phyloP scores from a whole-genome alignment of 768 basidiomycete genomes.

The Clitopilus passeckerianus region DNA sequence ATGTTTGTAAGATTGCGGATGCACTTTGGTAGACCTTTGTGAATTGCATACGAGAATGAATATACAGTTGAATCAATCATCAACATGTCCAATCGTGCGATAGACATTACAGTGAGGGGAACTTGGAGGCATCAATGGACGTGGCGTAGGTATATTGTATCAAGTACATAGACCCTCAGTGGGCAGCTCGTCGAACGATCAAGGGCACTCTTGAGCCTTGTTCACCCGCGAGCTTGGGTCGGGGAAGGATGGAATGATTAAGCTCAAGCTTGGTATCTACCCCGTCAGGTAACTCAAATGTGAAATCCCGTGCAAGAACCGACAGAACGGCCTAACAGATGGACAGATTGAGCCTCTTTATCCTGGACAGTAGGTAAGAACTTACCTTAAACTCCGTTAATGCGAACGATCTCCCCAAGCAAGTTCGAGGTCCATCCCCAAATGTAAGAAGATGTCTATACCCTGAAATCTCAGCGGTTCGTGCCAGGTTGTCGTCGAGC shows the following conservation, averaged over 20 bases:
- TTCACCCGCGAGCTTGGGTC: slow-evolving; percentile 29
- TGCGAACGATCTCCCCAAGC: slow-evolving; percentile 35
- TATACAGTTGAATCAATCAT: too few species aligned
- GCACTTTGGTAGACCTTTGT: slow-evolving; percentile 40
- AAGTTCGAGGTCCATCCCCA: slow-evolving; percentile 34
- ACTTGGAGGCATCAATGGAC: neutral
- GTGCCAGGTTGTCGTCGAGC: slow-evolving; percentile 17
- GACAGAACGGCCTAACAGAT: slow-evolving; percentile 30
- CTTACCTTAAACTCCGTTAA: slow-evolving; percentile 32
- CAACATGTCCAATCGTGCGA: too few species aligned
- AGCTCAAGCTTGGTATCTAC: slow-evolving; percentile 25
- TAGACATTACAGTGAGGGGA: neutral
- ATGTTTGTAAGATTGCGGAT: slow-evolving; percentile 65
- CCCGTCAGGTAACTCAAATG: slow-evolving; percentile 32
- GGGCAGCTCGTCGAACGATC: slow-evolving; percentile 16
- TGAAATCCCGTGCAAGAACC: slow-evolving; percentile 36
- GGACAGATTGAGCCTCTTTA: neutral
- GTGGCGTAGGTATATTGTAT: too few species aligned
- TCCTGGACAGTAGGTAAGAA: neutral
- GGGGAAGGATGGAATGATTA: slow-evolving; percentile 23
- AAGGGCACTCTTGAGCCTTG: slow-evolving; percentile 24
- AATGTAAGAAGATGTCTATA: slow-evolving; percentile 35
- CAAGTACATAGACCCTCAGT: too few species aligned
- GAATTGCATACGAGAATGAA: too few species aligned
- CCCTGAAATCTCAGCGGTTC: slow-evolving; percentile 24